Evolutionary conservation across 1,284 basidiomycete genomes (phyloP).

Genomic region (Pyrrhoderma noxium): DNA sequence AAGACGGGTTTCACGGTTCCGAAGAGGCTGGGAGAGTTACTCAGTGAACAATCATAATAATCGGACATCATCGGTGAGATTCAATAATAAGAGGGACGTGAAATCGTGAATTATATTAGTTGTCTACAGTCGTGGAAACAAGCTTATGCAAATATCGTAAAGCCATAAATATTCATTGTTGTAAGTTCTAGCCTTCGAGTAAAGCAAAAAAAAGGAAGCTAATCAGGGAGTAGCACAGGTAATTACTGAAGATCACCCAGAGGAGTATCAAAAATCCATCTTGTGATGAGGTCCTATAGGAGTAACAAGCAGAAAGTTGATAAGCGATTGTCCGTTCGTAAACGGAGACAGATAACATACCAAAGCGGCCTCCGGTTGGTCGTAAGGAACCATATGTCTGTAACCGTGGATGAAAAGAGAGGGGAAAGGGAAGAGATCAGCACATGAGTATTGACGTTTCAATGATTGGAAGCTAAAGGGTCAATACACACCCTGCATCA

Average conservation of each 20-base stretch:
- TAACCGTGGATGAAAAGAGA: slow-evolving; percentile 3
- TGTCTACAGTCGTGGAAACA: too few species aligned
- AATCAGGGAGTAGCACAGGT: too few species aligned
- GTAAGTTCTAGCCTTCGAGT: too few species aligned
- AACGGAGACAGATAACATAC: slow-evolving; percentile 21
- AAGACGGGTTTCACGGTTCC: too few species aligned
- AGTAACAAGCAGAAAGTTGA: neutral
- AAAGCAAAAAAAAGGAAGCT: too few species aligned
- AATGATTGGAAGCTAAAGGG: neutral
- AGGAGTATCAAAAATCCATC: slow-evolving; percentile 45
- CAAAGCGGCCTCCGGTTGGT: slow-evolving; percentile 72
- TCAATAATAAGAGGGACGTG: too few species aligned
- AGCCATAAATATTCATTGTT: too few species aligned
- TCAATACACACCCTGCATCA: slow-evolving; percentile 59
- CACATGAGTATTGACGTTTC: neutral
- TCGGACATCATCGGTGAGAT: too few species aligned
- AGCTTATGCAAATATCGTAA: too few species aligned
- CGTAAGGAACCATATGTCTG: slow-evolving; percentile 81
- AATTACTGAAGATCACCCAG: slow-evolving; percentile 19
- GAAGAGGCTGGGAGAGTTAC: too few species aligned
- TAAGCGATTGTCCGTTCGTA: neutral
- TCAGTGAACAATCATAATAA: too few species aligned
- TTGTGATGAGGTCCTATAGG: slow-evolving; percentile 39
- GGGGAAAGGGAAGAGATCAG: neutral
- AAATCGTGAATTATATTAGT: too few species aligned